phyloP scores from a whole-genome alignment of 306 rosid species.

The Geum urbanum region DNA sequence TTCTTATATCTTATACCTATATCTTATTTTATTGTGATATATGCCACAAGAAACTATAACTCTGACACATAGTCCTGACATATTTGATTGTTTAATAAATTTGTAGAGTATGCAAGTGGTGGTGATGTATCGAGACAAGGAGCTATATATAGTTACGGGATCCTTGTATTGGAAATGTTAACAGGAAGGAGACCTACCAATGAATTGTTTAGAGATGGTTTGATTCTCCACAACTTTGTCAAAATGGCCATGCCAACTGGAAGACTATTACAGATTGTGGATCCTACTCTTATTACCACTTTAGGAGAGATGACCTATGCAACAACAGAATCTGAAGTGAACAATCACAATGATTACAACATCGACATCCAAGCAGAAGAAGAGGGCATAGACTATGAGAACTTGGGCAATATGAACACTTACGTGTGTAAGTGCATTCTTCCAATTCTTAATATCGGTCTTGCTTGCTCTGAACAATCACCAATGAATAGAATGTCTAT shows the following conservation, averaged over 20 bases:
- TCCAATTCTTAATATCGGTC: background rate
- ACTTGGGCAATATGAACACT: background rate
- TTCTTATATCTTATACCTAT: too few relatives aligned
- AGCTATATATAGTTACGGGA: background rate
- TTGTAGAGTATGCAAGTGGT: background rate
- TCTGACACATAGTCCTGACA: background rate
- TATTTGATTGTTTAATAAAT: too few relatives aligned
- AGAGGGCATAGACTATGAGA: background rate
- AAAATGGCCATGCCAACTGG: background rate
- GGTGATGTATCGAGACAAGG: background rate
- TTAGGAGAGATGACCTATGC: background rate
- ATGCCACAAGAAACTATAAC: background rate
- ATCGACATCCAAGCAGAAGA: background rate
- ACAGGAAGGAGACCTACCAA: too few relatives aligned
- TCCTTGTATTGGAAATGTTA: too few relatives aligned
- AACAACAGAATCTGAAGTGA: background rate
- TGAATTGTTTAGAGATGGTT: background rate
- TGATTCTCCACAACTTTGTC: background rate
- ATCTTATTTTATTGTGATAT: too few relatives aligned
- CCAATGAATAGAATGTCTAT: background rate
- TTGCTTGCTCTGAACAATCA: background rate
- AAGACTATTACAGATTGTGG: background rate
- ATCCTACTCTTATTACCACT: background rate
- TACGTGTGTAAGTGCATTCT: background rate
- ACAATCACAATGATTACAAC: background rate